Evolutionary conservation across 164 flowering plant genomes (phyloP).

Genomic region (Taxillus chinensis): DNA sequence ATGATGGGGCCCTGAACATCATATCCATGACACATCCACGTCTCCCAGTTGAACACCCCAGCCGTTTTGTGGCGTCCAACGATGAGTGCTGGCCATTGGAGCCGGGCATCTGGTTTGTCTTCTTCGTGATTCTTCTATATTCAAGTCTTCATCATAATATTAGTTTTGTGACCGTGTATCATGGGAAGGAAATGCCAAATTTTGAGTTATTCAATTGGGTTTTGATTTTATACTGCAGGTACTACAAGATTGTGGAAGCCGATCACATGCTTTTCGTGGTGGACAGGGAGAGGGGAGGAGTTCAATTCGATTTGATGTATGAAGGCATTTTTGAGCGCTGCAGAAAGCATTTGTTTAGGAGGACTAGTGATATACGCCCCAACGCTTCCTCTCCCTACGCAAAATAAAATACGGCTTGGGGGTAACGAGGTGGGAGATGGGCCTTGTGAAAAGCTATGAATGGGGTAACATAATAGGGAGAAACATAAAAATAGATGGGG

Average conservation of each 20-base stretch:
- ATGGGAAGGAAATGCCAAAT: too few species aligned
- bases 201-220: neutral
- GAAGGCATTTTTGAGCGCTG: constrained; percentile 92
- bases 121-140: constrained; percentile 2
- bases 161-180: too few species aligned
- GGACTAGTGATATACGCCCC: neutral
- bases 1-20: constrained; percentile 95
- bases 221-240: constrained; percentile 44
- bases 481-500: too few species aligned
- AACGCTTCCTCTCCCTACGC: too few species aligned
- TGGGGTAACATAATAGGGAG: too few species aligned
- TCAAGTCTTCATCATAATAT: constrained; percentile 8
- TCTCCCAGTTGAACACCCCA: constrained; percentile 81
- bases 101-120: constrained; percentile 89
- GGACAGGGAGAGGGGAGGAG: constrained; percentile 87
- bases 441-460: too few species aligned
- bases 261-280: constrained; percentile 89
- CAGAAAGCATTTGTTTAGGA: constrained; percentile 78
- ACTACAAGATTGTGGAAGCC: constrained; percentile 86
- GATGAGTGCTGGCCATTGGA: constrained; percentile 73
- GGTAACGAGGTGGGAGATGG: too few species aligned
- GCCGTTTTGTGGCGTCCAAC: constrained; percentile 48
- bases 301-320: constrained; percentile 80
- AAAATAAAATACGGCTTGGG: too few species aligned
- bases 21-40: constrained; percentile 96